Evolutionary conservation across 1,139 yeast genomes (phyloP), one percentile per base, ranked within the genome.

Genomic region (Yamadazyma pseudoaaseri): DNA sequence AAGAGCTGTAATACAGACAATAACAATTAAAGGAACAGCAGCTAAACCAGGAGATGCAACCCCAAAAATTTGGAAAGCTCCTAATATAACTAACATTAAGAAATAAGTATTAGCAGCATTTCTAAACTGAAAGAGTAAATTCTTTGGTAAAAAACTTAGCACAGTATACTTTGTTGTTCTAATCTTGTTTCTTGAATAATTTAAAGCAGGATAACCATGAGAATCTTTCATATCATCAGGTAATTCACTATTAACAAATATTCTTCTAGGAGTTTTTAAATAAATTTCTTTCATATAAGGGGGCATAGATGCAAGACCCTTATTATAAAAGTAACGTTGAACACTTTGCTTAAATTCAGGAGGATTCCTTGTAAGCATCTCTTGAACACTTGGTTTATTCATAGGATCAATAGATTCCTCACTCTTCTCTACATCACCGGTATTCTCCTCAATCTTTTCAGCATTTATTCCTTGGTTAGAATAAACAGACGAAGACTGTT

Each of bases 91-190:
- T 62, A 87, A 66, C 30, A 85, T 61, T 56, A 92, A 67, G 72
- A 92, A 92, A 65, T 87, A 92, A 31, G 82, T 63, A 60, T 92
- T 92, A 34, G 98, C 98, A 45, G 90, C 80, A 56, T 90, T 92
- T 41, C 78, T 79, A 58, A 92, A 90, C 62, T 92, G 97, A 45
- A 71, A 73, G 37, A 68, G 56, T 30, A 92, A 58, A 58, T 92
- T 90, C 60, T 87, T 89, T 10, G 97, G 97, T 29, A 92, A 53
- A 51, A 92, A 92, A 5, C 94, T 68, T 32, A 92, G 54, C 5
- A 97, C 96, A 7, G 97, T 90, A 59, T 92, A 92, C 60, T 89
- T 90, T 4, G 98, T 89, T 1, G 98, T 90, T 65, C 97, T 81
- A 49, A 92, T 87, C 60, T 92, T 92, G 65, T 92, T 92, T 55